Evolutionary conservation across 2,329 filamentous ascomycete genomes (phyloP), one percentile per base, ranked within the genome.

Genomic region (Trichoderma sp.): DNA sequence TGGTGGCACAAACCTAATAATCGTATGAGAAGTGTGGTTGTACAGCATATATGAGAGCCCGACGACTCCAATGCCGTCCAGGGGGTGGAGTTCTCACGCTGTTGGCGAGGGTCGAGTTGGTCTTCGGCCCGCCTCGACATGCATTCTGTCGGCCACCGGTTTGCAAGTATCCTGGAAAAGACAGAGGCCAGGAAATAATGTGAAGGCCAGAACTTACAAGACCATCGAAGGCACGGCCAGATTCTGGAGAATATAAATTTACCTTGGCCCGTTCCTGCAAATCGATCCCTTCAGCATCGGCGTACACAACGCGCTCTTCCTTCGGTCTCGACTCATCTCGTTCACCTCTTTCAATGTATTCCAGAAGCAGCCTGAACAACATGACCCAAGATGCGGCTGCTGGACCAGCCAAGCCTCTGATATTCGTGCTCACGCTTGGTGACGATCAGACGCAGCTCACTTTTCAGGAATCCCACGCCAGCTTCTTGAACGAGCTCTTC

Each of bases 301-400:
- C 53, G 31, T 18, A 66, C 56, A 33, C 60, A 14, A 4, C 67
- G 41, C 18, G 5, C 12, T 60, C 18, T 24, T 9, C 24, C 27
- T 4, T 50, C 16, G 8, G 14, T 21, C 29, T 12, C 16, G 16
- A 31, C 16, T 50, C 24, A 0, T 16, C 31, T 50, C 5, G 8
- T n/a, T 1, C 8, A n/a, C 11, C 24, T 29, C 24, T 8, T 7
- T 31, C 21, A 6, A 18, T 21, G 33, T 62, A 21, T 7, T n/a
- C 7, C 24, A 62, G 24, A 45, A 38, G 12, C 24, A 68, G 31
- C n/a, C n/a, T 38, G 66, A 4, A 12, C 50, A 31, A 1, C 12
- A 35, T 21, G 6, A 7, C 14, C 18, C 11, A 35, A 80, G 50
- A 85, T 80, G 12, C 85, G 84, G 74, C 45, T n/a, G 33, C 62